phyloP scores from a whole-genome alignment of 352 stramenopile genomes.

The Phytophthora ohioensis region DNA sequence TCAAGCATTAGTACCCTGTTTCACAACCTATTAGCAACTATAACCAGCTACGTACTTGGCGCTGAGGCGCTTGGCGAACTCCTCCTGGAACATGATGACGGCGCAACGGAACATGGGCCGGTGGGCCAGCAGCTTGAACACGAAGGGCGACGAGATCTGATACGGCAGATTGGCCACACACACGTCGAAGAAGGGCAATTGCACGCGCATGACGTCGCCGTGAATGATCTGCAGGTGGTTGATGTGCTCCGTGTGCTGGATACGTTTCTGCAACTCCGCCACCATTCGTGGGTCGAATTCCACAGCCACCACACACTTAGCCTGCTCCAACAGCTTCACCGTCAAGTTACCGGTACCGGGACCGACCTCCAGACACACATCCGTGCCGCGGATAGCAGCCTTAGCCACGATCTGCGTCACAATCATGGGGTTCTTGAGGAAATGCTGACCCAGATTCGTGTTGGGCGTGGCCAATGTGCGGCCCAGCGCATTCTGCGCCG shows the following conservation, averaged over 20 bases:
- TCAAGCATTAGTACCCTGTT: background rate
- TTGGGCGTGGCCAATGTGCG: conserved; percentile 97
- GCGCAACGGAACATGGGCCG: conserved; percentile 98
- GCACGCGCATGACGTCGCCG: conserved; percentile 99
- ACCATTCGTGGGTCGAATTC: conserved; percentile 99
- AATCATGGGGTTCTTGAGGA: conserved; percentile 99
- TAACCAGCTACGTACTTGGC: conserved; percentile 74
- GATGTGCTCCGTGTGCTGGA: conserved; percentile 96
- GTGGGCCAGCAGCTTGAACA: conserved; percentile 99
- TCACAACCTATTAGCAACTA: background rate
- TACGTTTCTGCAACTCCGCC: conserved; percentile 98
- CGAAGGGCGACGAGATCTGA: conserved; percentile 98
- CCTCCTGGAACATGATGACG: conserved; percentile 99
- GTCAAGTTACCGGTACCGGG: conserved; percentile 99
- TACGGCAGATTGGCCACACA: conserved; percentile 99
- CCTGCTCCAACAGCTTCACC: conserved; percentile 96
- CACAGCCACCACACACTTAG: conserved; percentile 98
- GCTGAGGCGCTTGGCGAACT: conserved; percentile 99
- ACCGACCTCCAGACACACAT: conserved; percentile 97
- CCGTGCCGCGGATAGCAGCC: conserved; percentile 94
- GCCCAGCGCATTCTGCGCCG: conserved; percentile 81
- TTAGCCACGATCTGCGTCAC: conserved; percentile 98
- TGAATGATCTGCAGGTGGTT: conserved; percentile 99
- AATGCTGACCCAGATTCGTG: conserved; percentile 98
- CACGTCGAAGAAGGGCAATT: conserved; percentile 99